A percentile compares a stretch with the other conserved stretches of the same genome.
Evolutionary conservation across 768 basidiomycete species (phyloP).

Genomic region (Podaxis mareebaensis): DNA sequence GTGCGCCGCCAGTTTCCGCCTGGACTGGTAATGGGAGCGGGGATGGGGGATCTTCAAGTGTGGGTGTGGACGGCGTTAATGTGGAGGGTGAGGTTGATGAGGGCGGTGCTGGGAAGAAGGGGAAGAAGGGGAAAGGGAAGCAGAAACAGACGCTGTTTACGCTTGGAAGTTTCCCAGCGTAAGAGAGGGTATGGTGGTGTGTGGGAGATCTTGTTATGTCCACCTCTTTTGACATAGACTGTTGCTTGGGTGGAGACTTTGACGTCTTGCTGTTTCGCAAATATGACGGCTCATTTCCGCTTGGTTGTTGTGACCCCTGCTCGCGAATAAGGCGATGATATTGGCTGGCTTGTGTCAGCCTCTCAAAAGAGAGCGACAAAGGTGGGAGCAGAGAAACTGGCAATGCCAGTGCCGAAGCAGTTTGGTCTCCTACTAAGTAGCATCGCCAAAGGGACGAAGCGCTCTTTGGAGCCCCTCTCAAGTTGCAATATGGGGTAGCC

Average conservation of each 20-base stretch:
- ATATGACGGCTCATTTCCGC: too few species aligned
- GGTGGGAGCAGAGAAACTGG: too few species aligned
- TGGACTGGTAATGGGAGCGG: slow-evolving; percentile 34
- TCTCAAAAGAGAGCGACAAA: too few species aligned
- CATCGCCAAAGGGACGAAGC: too few species aligned
- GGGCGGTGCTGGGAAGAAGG: slow-evolving; percentile 16
- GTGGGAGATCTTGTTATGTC: background rate
- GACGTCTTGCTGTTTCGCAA: too few species aligned
- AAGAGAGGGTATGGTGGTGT: background rate
- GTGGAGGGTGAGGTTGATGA: slow-evolving; percentile 39
- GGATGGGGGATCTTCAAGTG: slow-evolving; percentile 7
- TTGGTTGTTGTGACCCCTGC: too few species aligned
- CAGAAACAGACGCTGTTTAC: slow-evolving; percentile 85
- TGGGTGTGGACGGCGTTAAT: slow-evolving; percentile 39
- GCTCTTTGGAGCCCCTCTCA: too few species aligned
- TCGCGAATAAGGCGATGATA: too few species aligned
- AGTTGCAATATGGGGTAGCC: too few species aligned
- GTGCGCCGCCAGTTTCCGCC: slow-evolving; percentile 34
- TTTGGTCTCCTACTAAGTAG: too few species aligned
- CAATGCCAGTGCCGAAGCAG: too few species aligned
- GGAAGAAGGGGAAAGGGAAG: slow-evolving; percentile 64
- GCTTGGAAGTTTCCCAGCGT: slow-evolving; percentile 46
- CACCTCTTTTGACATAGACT: background rate
- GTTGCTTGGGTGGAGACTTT: background rate
- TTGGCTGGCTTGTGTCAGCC: too few species aligned